phyloP scores from a whole-genome alignment of 225 moss, liverwort and hornwort genomes.

The Neckera pumila region DNA sequence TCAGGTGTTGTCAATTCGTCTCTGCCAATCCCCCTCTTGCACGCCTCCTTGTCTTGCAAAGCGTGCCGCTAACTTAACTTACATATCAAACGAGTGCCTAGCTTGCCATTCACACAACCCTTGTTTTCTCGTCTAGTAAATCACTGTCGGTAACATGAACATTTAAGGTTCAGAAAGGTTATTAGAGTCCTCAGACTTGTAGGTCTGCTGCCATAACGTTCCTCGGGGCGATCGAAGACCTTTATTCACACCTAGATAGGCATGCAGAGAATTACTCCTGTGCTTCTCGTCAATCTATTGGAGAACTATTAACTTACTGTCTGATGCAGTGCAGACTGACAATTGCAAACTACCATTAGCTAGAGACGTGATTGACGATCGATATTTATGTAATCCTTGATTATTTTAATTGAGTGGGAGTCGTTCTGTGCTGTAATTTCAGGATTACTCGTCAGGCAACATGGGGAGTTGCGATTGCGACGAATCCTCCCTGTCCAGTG shows the following conservation, averaged over 20 bases:
- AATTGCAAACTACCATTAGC: not conserved
- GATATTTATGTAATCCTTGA: not conserved
- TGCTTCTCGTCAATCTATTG: no score
- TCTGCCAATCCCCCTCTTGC: not conserved
- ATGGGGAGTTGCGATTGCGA: slow-evolving; percentile 52
- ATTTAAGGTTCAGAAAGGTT: not conserved
- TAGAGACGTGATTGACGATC: not conserved
- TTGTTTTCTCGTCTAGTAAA: not conserved
- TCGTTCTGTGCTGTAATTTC: not conserved
- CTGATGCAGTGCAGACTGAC: not conserved
- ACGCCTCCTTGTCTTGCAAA: not conserved
- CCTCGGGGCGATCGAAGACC: not conserved
- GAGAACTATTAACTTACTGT: not conserved
- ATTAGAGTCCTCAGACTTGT: not conserved
- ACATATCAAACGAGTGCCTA: not conserved
- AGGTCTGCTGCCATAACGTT: not conserved
- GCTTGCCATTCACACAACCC: not conserved
- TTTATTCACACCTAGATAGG: not conserved
- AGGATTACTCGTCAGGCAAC: slow-evolving; percentile 34
- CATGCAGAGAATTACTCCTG: not conserved
- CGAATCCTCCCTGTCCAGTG: slow-evolving; percentile 30
- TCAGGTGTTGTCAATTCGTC: not conserved
- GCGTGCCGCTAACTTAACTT: not conserved
- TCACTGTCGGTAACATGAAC: slow-evolving; percentile 9
- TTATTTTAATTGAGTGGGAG: not conserved